Base-by-base conservation (phyloP, 257 asterid species). In the Ilex aquifolium region DNA sequence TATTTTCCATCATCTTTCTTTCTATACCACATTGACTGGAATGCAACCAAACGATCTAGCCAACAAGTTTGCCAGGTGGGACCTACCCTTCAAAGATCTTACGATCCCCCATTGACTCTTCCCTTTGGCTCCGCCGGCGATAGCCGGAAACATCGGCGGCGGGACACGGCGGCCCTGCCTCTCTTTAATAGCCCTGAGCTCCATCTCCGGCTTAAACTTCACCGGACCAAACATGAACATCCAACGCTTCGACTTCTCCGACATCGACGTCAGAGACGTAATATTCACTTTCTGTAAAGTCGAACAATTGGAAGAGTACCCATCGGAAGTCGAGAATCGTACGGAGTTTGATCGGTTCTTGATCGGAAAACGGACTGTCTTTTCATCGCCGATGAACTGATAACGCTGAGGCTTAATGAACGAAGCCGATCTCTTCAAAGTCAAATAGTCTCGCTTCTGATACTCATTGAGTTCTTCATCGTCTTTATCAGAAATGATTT, bases 191-290 rank as follows among this genome's bases (percentile, higher is more conserved):
- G 76, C 85, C 50, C 84, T 68, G 6, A 88, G 70, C 55, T 85
- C 96, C 96, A 88, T 88, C 80, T 88, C 96, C 3, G 89, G 90
- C 70, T 74, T 80, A 69, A 88, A 88, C 73, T 83, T 88, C 66
- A 83, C 82, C 15, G 88, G 89, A 56, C 91, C 91, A 36, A 85
- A 85, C 95, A 88, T 85, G 63, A 82, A 85, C 96, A 82, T 85
- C 67, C 79, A 68, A 68, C 86, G 55, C 61, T 79, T 74, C 2
- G 95, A 88, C 69, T 80, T 85, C 1, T 79, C 71, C 12, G 91
- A 80, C 95, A 88, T 88, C 16, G 96, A 79, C 10, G 95, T 83
- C 68, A 88, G 76, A 13, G 84, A 63, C 27, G 76, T 79, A 61
- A 85, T 72, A 70, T 79, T 88, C 72, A 85, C 88, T 10, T 75